Evolutionary conservation across 148 eudicot species (phyloP).

Genomic region (Spergularia marina): DNA sequence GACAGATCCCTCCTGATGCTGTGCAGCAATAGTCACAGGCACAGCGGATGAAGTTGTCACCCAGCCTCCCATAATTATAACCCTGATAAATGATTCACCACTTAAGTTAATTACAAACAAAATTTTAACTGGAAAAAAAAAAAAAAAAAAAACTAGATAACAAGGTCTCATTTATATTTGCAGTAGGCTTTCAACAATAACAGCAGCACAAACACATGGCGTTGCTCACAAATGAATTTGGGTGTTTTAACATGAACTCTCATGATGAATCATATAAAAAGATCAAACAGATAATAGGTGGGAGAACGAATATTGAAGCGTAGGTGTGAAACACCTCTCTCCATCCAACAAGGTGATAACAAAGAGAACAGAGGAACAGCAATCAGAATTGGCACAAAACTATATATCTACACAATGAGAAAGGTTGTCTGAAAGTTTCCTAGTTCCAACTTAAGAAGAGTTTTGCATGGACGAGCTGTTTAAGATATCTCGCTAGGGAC

Average conservation of each 20-base stretch:
- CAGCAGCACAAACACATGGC: background rate
- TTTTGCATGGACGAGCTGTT: too few species aligned
- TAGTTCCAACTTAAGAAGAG: too few species aligned
- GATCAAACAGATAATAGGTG: background rate
- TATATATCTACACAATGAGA: too few species aligned
- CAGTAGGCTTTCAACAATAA: background rate
- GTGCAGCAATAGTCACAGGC: conserved; percentile 4
- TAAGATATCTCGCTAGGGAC: too few species aligned
- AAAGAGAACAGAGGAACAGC: too few species aligned
- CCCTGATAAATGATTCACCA: background rate
- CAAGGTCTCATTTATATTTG: background rate
- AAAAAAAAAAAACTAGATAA: too few species aligned
- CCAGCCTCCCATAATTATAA: conserved; percentile 39
- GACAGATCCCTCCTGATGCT: conserved; percentile 35
- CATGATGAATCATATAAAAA: background rate
- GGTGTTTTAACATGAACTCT: background rate
- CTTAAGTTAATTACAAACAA: background rate
- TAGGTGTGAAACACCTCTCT: too few species aligned
- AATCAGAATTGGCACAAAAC: too few species aligned
- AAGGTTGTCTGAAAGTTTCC: too few species aligned
- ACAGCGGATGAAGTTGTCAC: conserved; percentile 10
- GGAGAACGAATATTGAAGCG: background rate
- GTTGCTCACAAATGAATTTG: background rate
- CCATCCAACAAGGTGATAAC: too few species aligned
- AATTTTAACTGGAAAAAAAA: background rate